phyloP scores from a whole-genome alignment of 352 stramenopile species.

The Pythium pyrilobum region DNA sequence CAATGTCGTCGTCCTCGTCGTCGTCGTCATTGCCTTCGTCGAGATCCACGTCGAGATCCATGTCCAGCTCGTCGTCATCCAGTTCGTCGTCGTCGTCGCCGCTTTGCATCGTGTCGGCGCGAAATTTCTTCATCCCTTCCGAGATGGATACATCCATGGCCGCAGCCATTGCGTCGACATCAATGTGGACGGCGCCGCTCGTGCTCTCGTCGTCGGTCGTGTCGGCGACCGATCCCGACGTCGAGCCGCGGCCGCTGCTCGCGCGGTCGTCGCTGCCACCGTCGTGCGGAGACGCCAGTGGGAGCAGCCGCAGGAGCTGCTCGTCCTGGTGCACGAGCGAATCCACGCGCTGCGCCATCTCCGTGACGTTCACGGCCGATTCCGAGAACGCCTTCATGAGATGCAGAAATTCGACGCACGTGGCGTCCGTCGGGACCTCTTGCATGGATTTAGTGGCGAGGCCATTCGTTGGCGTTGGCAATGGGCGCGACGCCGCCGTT shows the following conservation, averaged over 20 bases:
- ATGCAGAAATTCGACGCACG: conserved; percentile 26
- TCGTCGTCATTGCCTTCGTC: conserved; percentile 5
- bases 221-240: conserved; percentile 9
- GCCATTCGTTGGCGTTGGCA: background rate
- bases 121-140: conserved; percentile 1
- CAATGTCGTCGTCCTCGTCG: conserved; percentile 11
- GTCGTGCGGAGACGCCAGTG: background rate
- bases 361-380: conserved; percentile 21
- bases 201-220: conserved; percentile 21
- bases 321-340: conserved; percentile 30
- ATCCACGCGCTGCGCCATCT: conserved; percentile 31
- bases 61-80: conserved; percentile 8
- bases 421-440: conserved; percentile 16
- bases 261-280: background rate
- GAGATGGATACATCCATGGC: background rate
- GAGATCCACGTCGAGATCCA: conserved; percentile 2
- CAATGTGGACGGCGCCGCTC: background rate
- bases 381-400: conserved; percentile 34
- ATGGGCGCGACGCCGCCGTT: background rate
- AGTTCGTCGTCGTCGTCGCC: conserved; percentile 5
- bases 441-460: background rate
- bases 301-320: conserved; percentile 20
- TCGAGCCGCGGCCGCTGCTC: conserved; percentile 7
- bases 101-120: background rate
- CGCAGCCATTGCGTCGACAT: background rate